Conservation (phyloP, 495 filamentous ascomycete genomes). For the Letharia columbiana region DNA sequence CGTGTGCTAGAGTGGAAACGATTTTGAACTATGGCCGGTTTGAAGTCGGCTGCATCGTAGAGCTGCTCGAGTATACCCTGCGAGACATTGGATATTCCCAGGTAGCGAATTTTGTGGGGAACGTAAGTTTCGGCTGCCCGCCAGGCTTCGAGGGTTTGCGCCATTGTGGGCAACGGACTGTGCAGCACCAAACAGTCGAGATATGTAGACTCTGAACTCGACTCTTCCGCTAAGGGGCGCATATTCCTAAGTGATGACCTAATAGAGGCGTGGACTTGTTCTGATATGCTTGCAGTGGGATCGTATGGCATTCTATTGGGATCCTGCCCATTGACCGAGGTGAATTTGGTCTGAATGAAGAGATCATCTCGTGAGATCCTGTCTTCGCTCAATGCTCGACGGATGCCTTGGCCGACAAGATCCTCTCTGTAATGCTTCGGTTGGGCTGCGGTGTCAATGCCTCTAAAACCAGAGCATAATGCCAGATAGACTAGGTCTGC, state of each 20-base stretch:
- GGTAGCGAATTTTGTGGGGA: constrained; percentile 49
- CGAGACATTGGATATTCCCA: constrained; percentile 67
- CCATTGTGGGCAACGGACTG: constrained; percentile 50
- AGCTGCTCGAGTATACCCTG: constrained; percentile 47
- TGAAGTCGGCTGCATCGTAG: constrained; percentile 35
- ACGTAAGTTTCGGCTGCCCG: constrained; percentile 54
- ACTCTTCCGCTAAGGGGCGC: constrained; percentile 26
- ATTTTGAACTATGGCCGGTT: constrained; percentile 66
- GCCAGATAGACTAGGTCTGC: constrained; percentile 60
- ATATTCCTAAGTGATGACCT: constrained; percentile 62
- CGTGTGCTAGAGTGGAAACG: constrained; percentile 52
- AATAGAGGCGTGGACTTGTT: constrained; percentile 60
- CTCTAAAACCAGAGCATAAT: constrained; percentile 61
- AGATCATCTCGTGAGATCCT: constrained; percentile 51
- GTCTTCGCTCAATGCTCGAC: constrained; percentile 47
- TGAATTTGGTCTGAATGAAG: constrained; percentile 76
- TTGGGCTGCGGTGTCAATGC: constrained; percentile 71
- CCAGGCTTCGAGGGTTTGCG: constrained; percentile 59
- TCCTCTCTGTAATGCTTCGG: constrained; percentile 71
- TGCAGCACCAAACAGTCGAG: constrained; percentile 69
- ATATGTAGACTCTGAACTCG: constrained; percentile 43
- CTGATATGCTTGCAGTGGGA: constrained; percentile 38
- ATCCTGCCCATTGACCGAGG: constrained; percentile 52
- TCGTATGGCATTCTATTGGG: constrained; percentile 49
- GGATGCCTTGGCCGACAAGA: constrained; percentile 58